phyloP scores from a whole-genome alignment of 306 rosid genomes.

The Begonia masoniana region DNA sequence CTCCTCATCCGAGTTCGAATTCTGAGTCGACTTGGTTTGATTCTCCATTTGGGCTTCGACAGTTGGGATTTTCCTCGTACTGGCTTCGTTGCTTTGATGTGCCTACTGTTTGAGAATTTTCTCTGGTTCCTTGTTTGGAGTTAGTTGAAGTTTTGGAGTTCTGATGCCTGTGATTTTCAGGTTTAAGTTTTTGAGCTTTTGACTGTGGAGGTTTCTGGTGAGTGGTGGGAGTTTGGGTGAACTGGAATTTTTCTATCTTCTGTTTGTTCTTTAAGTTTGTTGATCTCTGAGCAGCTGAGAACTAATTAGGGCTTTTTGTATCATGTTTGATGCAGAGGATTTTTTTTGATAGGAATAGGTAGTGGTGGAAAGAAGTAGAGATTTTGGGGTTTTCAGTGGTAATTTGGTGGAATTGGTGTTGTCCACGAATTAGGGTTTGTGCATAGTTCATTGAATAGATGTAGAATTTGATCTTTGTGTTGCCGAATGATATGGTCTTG shows the following conservation, averaged over 20 bases:
- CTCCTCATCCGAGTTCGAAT: slow-evolving; percentile 7
- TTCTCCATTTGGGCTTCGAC: slow-evolving; percentile 2
- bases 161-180: too few species aligned
- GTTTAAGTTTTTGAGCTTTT: too few species aligned
- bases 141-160: too few species aligned
- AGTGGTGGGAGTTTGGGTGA: not conserved
- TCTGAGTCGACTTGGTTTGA: slow-evolving; percentile 12
- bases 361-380: not conserved
- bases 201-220: not conserved
- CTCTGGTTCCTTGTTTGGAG: too few species aligned
- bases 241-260: not conserved
- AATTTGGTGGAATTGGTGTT: not conserved
- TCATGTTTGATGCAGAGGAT: not conserved
- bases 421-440: not conserved
- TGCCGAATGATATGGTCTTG: too few species aligned
- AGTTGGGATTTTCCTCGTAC: not conserved
- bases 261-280: not conserved
- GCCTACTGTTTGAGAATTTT: too few species aligned
- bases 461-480: too few species aligned
- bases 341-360: not conserved
- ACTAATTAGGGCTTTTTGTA: not conserved
- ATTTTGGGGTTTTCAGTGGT: not conserved
- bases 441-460: not conserved
- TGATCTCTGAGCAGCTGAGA: not conserved
- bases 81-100: not conserved